Base-by-base conservation (phyloP, 202 grass and related monocot species). In the Schoenoplectus tabernaemontani region DNA sequence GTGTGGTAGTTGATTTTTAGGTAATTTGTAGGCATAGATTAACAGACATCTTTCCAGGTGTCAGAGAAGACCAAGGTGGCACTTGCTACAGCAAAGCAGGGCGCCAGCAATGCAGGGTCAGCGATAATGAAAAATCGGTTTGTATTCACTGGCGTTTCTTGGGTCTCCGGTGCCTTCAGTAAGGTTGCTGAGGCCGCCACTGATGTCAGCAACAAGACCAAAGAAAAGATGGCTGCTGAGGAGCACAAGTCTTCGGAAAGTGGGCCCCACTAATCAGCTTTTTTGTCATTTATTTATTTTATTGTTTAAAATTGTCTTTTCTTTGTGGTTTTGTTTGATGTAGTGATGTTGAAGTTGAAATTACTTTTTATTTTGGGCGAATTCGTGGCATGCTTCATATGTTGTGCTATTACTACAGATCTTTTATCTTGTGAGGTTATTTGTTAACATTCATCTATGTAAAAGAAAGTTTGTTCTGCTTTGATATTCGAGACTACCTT, bases 1-100 rank as follows among this genome's bases (percentile, higher is more conserved):
- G 11, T 28, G 38, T 69, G 42, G 67, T 71, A 75, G 70, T 75
- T 54, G 47, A 47, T 9, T 10, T 75, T 75, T 75, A 54, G 70
- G 44, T 75, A 48, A 54, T 37, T 1, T 11, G 36, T 34, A 20
- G 28, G 36, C 47, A 62, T 41, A 37, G 76, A 20, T 46, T 80
- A 65, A 47, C 24, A 16, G 23, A 3, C 59, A 13, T 65, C 43
- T 65, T 92, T 87, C 72, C 91, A 94, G 73, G 91, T 98, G 57
- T 87, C 91, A 16, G 91, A 98, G 57, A 98, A 94, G 83, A 92
- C 95, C 7, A 97, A 90, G 78, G 81, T 88, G 11, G 91, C 87
- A 74, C 57, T 94, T 78, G 83, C 86, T 38, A 69, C 86, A 63
- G 91, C 91, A 33, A 91, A 94, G 83, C 87, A 92, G 81, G 89